phyloP scores from a whole-genome alignment of 2,329 filamentous ascomycete genomes.

The Epichloe amarillans region DNA sequence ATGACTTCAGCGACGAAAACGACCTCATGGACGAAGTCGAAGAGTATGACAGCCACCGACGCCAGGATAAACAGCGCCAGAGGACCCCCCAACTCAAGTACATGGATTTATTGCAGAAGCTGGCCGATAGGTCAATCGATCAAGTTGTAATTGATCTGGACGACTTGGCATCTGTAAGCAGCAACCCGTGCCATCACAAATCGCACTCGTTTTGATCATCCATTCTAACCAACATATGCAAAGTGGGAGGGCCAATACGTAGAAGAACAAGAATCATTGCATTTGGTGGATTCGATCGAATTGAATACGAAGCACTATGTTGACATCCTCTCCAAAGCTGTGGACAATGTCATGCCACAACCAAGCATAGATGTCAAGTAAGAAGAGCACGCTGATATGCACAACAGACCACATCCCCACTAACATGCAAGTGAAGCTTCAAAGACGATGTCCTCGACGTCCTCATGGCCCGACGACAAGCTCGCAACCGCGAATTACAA shows the following conservation, averaged over 20 bases:
- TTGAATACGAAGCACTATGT: conserved; percentile 91
- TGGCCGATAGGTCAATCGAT: conserved; percentile 65
- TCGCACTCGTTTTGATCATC: neutral
- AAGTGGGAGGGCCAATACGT: conserved; percentile 65
- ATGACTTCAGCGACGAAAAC: conserved; percentile 78
- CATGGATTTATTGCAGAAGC: conserved; percentile 70
- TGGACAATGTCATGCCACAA: conserved; percentile 74
- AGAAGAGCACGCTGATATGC: conserved; percentile 13
- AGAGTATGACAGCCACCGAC: conserved; percentile 38
- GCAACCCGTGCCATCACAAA: neutral
- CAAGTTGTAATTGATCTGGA: conserved; percentile 82
- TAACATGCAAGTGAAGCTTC: conserved; percentile 44
- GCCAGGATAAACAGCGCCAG: conserved; percentile 33
- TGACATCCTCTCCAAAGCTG: conserved; percentile 75
- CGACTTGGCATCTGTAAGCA: conserved; percentile 60
- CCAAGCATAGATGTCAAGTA: conserved; percentile 67
- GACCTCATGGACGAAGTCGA: conserved; percentile 83
- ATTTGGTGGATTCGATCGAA: conserved; percentile 74
- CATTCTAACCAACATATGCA: neutral
- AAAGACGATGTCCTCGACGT: conserved; percentile 97
- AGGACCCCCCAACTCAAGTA: conserved; percentile 68
- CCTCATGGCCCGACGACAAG: conserved; percentile 82
- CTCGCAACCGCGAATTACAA: conserved; percentile 66
- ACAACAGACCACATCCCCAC: neutral
- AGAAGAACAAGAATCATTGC: conserved; percentile 48